Conservation (phyloP, 805 yeast species). For the Jamesozyma gamospora region DNA sequence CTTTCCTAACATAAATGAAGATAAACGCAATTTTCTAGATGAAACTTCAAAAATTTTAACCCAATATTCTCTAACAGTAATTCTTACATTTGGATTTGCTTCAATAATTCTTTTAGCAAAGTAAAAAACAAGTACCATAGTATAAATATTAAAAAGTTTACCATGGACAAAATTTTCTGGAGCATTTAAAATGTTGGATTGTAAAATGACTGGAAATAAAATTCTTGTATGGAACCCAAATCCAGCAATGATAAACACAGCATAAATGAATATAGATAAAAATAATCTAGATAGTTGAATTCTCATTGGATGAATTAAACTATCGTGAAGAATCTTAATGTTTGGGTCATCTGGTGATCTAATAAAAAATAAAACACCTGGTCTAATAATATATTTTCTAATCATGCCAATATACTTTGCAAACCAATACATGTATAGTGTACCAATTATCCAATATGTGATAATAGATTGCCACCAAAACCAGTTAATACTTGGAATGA, state of each 20-base stretch:
- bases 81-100: slow-evolving; percentile 21
- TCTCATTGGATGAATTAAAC: slow-evolving; percentile 63
- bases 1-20: slow-evolving; percentile 67
- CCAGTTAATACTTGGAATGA: slow-evolving; percentile 16
- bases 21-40: slow-evolving; percentile 52
- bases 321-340: slow-evolving; percentile 76
- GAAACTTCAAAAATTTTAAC: slow-evolving; percentile 42
- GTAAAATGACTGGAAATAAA: slow-evolving; percentile 32
- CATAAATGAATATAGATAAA: slow-evolving; percentile 65
- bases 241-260: slow-evolving; percentile 61
- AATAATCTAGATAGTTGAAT: slow-evolving; percentile 65
- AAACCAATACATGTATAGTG: slow-evolving; percentile 76
- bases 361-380: slow-evolving; percentile 85
- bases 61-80: slow-evolving; percentile 51
- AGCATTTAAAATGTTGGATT: slow-evolving; percentile 16
- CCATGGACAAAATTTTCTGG: slow-evolving; percentile 2
- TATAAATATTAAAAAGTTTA: slow-evolving; percentile 4
- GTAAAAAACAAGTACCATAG: slow-evolving; percentile 32
- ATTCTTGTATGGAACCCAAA: slow-evolving; percentile 56
- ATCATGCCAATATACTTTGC: slow-evolving; percentile 82
- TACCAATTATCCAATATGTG: slow-evolving; percentile 62
- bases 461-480: slow-evolving; percentile 22
- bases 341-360: slow-evolving; percentile 93
- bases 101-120: slow-evolving; percentile 19
- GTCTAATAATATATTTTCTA: slow-evolving; percentile 60